Percentiles rank a stretch among this genome's conserved stretches.
Evolutionary conservation across 78 protist species (phyloP).

Genomic region (Cyanophora paradoxa): DNA sequence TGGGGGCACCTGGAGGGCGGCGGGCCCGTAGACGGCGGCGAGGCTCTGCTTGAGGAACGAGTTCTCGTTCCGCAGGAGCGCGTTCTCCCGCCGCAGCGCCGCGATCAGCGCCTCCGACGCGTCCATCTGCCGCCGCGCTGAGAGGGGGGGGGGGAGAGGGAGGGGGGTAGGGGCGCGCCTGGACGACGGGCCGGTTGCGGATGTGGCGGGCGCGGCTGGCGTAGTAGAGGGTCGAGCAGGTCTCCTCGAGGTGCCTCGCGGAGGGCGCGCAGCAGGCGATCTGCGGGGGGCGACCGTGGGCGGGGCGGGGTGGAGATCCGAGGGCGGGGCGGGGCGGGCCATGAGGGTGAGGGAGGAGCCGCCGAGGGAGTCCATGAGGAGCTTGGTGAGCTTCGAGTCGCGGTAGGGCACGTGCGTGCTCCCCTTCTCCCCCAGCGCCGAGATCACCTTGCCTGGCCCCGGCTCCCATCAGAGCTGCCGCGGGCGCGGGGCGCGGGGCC

Average conservation of each 20-base stretch:
- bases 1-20: no score
- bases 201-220: constrained; percentile 36
- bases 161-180: no score
- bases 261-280: constrained; percentile 25
- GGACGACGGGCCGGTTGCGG: constrained; percentile 26
- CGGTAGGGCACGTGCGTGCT: constrained; percentile 51
- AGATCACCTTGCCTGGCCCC: constrained; percentile 28
- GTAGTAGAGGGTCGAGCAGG: constrained; percentile 33
- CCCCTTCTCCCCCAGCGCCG: constrained; percentile 24
- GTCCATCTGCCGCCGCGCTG: background rate
- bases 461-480: background rate
- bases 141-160: no score
- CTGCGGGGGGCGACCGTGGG: background rate
- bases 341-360: constrained; percentile 32
- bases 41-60: background rate
- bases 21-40: background rate
- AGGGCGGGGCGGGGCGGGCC: background rate
- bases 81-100: background rate
- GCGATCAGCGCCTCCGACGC: background rate
- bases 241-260: constrained; percentile 4
- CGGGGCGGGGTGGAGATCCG: background rate
- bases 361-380: constrained; percentile 48
- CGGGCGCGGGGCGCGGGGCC: background rate
- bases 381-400: constrained; percentile 53
- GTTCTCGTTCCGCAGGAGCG: background rate